Evolutionary conservation across 108 stramenopile genomes (phyloP).

Genomic region (Pseudonitzschia pungens): DNA sequence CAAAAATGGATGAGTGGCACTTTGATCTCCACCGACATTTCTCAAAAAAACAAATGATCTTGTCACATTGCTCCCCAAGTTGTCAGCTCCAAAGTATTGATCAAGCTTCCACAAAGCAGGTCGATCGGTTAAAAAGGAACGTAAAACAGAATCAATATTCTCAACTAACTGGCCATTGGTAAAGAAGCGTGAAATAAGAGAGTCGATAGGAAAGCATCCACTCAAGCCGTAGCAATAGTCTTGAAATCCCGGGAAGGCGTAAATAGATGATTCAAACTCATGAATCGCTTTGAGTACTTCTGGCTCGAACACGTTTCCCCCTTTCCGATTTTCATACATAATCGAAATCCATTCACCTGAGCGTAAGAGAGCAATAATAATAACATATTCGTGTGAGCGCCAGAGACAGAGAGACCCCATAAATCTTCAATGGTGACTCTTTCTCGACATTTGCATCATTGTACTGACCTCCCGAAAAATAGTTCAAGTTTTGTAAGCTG

Average conservation of each 20-base stretch:
- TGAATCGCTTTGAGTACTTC: conserved; percentile 13
- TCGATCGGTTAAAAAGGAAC: conserved; percentile 6
- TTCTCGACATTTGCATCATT: background rate
- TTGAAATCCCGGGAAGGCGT: conserved; percentile 6
- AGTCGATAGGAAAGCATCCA: background rate
- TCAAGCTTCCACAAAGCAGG: conserved; percentile 8
- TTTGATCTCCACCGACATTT: background rate
- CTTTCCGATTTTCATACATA: conserved; percentile 24
- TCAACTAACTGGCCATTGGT: background rate
- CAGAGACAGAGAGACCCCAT: background rate
- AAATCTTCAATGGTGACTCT: background rate
- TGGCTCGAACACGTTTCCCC: conserved; percentile 20
- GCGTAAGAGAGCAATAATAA: background rate
- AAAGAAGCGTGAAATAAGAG: background rate
- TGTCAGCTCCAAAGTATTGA: conserved; percentile 12
- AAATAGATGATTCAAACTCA: conserved; percentile 13
- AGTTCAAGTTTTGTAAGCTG: background rate
- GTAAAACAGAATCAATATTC: conserved; percentile 1
- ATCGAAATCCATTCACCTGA: conserved; percentile 10
- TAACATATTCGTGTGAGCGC: background rate
- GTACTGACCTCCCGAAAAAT: conserved; percentile 6
- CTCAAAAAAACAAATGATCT: conserved; percentile 12
- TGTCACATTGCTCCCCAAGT: conserved; percentile 9
- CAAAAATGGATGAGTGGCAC: conserved; percentile 13
- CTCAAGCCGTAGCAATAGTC: background rate